Base-by-base conservation (phyloP, 148 eudicot genomes). In the Rhododendron williamsianum region DNA sequence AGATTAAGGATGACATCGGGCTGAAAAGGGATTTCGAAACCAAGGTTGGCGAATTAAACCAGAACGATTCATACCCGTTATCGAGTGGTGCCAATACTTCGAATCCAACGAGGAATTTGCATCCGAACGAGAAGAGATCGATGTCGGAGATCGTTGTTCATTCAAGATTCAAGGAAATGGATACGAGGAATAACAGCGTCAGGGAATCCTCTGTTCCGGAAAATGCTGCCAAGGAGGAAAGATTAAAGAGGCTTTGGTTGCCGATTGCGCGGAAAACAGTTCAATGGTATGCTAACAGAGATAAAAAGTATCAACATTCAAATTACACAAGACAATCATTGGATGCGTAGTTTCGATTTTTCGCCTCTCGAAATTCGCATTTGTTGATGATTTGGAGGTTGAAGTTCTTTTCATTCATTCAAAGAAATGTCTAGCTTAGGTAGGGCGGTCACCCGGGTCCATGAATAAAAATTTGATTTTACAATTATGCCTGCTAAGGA, bases 221-320 rank as follows among this genome's bases (percentile, higher is more conserved):
- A 30, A 71, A 33, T 71, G 21, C 9, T 30, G 38, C 76, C 18
- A 4, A 71, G 18, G 41, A 71, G 9, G 41, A 71, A 13, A 71
- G 38, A 71, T 27, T 71, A 9, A 71, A 30, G 76, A 71, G 38
- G 38, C 76, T 71, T 30, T 71, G 76, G 76, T 5, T 30, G 76
- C 76, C 76, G 38, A 71, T 71, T 33, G 76, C 2, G 41, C 38
- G 38, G 15, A 71, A 71, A 71, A 71, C 76, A 33, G 89, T 84
- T 76, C 69, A 91, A 87, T 92, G 98, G 95, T 95, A 91, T 91
- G 95, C 94, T 10, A 89, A 88, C 72, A 91, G 92, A 90, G 97
- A 94, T 71, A 89, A 83, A 45, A 76, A 78, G 27, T 54, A 82
- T 8, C 87, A 48, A 21, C 43, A 41, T 7, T 35, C 38, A 11